Base-by-base conservation (phyloP, 495 filamentous ascomycete genomes). In the Penicillium maclennaniae region DNA sequence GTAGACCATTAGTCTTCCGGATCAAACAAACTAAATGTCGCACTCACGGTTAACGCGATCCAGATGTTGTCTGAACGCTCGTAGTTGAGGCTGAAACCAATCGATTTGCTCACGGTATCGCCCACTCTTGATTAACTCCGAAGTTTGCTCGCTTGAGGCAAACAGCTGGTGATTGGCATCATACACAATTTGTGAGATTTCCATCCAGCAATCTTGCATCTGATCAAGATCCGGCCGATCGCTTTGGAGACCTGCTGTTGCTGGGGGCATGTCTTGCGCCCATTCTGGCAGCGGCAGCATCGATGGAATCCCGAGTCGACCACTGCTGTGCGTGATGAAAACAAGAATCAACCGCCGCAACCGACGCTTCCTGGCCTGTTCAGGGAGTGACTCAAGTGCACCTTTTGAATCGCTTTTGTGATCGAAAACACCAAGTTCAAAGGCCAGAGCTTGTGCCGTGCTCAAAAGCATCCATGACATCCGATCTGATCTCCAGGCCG, bases 401-500 rank as follows among this genome's bases (percentile, higher is more conserved):
- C 51, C 27, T 44, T 67, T 68, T 6, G 58, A 39, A 12, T 71
- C 85, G 45, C 84, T 87, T 51, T 87, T 86, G 40, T 89, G 82
- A 54, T 97, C 93, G 51, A 97, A 98, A 3, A 98, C 89, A 15
- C 93, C 93, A 16, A 98, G 81, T 68, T 98, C 93, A 52, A 93
- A 95, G 0, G 91, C 88, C 36, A 98, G 74, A 2, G 91, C 85
- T 72, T 93, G 84, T 6, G 90, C 91, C 27, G 88, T 93, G 52
- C 91, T 93, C 43, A 98, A 79, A 14, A 98, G 68, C 89, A 96
- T 97, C 95, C 93, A 97, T 58, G 89, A 96, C 91, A 98, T 96
- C 38, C 92, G 87, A 56, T 98, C 93, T 54, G 89, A 95, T 56
- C 92, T 76, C 88, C 91, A 92, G n/a, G 89, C 91, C 15, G 93